Evolutionary conservation across 495 filamentous ascomycete genomes (phyloP).

Genomic region (Penicillium longicatenatum): DNA sequence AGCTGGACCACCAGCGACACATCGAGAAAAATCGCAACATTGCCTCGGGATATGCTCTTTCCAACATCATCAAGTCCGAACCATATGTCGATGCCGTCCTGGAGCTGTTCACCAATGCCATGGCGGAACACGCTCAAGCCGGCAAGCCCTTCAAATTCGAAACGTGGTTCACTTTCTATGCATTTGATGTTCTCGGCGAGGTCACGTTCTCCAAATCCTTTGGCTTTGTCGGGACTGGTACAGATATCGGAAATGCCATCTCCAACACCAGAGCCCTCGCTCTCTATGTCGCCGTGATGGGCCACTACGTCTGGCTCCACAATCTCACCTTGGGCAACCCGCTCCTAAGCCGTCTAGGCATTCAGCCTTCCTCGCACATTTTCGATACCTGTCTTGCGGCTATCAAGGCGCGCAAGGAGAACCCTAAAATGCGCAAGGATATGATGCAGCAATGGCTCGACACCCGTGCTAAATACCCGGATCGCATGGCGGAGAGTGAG

Average conservation of each 20-base stretch:
- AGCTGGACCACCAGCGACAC: constrained; percentile 36
- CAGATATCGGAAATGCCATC: constrained; percentile 46
- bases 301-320: constrained; percentile 43
- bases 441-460: constrained; percentile 50
- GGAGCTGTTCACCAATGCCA: constrained; percentile 27
- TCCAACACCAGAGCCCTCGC: constrained; percentile 39
- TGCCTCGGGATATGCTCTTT: constrained; percentile 38
- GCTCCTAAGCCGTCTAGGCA: constrained; percentile 37
- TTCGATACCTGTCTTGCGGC: constrained; percentile 43
- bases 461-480: constrained; percentile 35
- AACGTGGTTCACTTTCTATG: constrained; percentile 49
- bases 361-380: constrained; percentile 44
- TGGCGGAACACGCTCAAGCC: constrained; percentile 27
- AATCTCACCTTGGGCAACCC: constrained; percentile 44
- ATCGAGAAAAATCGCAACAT: constrained; percentile 36
- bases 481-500: constrained; percentile 43
- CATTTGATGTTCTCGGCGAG: constrained; percentile 49
- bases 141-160: constrained; percentile 38
- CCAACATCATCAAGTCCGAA: constrained; percentile 44
- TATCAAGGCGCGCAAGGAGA: constrained; percentile 41
- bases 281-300: constrained; percentile 38
- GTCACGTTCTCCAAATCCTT: constrained; percentile 43
- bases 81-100: constrained; percentile 39
- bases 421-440: constrained; percentile 38
- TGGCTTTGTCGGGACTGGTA: constrained; percentile 43